Base-by-base conservation (phyloP, 805 yeast species). In the Candida boleticola region DNA sequence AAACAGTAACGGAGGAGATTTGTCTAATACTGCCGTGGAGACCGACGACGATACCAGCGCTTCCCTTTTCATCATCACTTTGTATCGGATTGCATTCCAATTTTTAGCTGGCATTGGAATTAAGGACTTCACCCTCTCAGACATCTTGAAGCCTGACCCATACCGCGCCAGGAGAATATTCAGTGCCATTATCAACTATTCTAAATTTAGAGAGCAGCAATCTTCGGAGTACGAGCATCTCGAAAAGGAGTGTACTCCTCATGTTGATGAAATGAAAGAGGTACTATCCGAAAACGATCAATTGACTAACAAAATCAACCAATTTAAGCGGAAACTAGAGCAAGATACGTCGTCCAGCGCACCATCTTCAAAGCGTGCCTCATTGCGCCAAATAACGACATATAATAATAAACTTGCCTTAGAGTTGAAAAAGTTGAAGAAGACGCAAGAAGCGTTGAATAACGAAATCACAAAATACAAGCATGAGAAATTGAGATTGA, bases 161-260 rank as follows among this genome's bases (percentile, higher is more conserved):
- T 62, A 59, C 29, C 68, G 95, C 44, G 71, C 79, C 1, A 67
- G 80, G 47, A 66, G 92, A 36, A 71, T 88, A 17, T 61, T 89
- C 21, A 87, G 95, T 57, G 93, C 93, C 0, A 80, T 89, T 38
- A 85, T 89, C 18, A 89, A 89, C 58, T 89, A 79, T 69, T 95
- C 95, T 1, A 67, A 92, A 43, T 89, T 85, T 54, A 74, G 95
- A 50, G 95, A 87, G 51, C 88, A 82, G 49, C 81, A 85, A 45
- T 76, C 82, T 58, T 73, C 70, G 19, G 89, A 84, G 50, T 82
- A 85, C 54, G 88, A 82, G 46, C 77, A 76, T 20, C 65, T 85
- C 20, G 78, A 83, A 22, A 64, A 72, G 5, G 67, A 71, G 35
- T 76, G 81, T 45, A 85, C 82, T 40, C 55, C 67, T 9, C 63